Evolutionary conservation across 1,284 basidiomycete species (phyloP).

Genomic region (Malassezia brasiliensis): DNA sequence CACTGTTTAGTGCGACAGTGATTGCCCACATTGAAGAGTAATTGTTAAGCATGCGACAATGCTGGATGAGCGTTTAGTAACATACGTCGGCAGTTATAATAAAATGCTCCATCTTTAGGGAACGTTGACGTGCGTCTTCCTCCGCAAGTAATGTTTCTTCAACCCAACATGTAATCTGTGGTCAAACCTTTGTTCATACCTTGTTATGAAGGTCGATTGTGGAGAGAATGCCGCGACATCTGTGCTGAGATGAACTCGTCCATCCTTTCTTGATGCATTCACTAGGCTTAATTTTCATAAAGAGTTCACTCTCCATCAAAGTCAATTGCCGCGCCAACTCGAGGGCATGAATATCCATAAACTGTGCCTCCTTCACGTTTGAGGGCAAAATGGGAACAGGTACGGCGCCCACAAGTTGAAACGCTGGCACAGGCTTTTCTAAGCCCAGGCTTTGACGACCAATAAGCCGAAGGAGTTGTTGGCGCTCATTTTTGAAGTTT

Average conservation of each 20-base stretch:
- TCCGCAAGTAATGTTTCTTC: conserved; percentile 75
- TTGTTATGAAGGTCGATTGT: conserved; percentile 57
- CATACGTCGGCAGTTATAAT: conserved; percentile 71
- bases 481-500: background rate
- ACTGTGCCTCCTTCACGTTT: conserved; percentile 54
- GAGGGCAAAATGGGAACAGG: conserved; percentile 62
- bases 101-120: conserved; percentile 74
- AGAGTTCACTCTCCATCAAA: conserved; percentile 77
- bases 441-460: background rate
- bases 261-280: conserved; percentile 65
- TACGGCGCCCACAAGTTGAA: background rate
- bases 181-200: background rate
- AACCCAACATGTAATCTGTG: conserved; percentile 71
- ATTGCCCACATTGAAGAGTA: conserved; percentile 94
- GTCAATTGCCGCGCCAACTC: conserved; percentile 91
- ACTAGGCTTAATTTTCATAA: conserved; percentile 76
- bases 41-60: conserved; percentile 79
- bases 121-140: conserved; percentile 75
- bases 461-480: conserved; percentile 1
- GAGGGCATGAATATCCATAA: conserved; percentile 77
- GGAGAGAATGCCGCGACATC: conserved; percentile 60
- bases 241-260: conserved; percentile 28
- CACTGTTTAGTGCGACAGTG: conserved; percentile 85
- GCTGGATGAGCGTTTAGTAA: conserved; percentile 30
- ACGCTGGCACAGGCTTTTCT: conserved; percentile 44